These are phyloP conservation scores for Phialemonium atrogriseum DNA, from an alignment of 2,329 filamentous ascomycete species.

Conservation along the genomic window DNA sequence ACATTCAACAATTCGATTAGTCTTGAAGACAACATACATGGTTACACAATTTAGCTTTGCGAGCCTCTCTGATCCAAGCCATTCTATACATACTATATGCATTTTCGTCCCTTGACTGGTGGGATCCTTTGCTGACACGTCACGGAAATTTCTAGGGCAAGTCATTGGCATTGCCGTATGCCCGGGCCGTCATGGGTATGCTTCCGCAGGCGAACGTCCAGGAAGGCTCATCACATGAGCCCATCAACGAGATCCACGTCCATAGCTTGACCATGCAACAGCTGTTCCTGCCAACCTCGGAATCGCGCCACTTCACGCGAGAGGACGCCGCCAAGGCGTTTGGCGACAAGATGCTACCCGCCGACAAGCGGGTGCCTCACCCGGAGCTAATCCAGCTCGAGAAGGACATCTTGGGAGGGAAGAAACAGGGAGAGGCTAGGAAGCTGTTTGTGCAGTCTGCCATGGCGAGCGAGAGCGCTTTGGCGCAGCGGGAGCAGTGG, in stretches of 20 bases:
- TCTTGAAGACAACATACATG: constrained; percentile 94
- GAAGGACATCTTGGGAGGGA: constrained; percentile 32
- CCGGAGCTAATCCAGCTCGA: constrained; percentile 52
- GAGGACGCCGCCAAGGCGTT: constrained; percentile 59
- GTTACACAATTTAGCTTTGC: constrained; percentile 73
- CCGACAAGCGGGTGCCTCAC: constrained; percentile 54
- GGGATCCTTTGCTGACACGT: constrained; percentile 1
- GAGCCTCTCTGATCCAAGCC: constrained; percentile 59
- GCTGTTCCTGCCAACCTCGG: constrained; percentile 55
- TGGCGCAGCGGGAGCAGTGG: constrained; percentile 24
- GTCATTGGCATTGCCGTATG: constrained; percentile 67
- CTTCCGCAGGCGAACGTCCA: constrained; percentile 58
- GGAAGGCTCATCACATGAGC: constrained; percentile 43
- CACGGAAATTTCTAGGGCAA: constrained; percentile 73
- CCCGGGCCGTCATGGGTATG: constrained; percentile 69
- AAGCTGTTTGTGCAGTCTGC: constrained; percentile 29
- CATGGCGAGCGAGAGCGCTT: constrained; percentile 32
- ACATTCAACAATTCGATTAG: constrained; percentile 95
- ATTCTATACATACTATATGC: constrained; percentile 7
- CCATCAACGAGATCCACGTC: constrained; percentile 57
- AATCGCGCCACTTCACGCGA: constrained; percentile 56
- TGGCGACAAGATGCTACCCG: constrained; percentile 48
- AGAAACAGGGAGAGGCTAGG: constrained; percentile 26
- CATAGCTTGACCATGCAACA: constrained; percentile 54
- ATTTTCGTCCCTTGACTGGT: constrained; percentile 6